Evolutionary conservation across 208 protist species (phyloP), one percentile per base, ranked within the genome.

Genomic region (Trypanosoma boissoni): DNA sequence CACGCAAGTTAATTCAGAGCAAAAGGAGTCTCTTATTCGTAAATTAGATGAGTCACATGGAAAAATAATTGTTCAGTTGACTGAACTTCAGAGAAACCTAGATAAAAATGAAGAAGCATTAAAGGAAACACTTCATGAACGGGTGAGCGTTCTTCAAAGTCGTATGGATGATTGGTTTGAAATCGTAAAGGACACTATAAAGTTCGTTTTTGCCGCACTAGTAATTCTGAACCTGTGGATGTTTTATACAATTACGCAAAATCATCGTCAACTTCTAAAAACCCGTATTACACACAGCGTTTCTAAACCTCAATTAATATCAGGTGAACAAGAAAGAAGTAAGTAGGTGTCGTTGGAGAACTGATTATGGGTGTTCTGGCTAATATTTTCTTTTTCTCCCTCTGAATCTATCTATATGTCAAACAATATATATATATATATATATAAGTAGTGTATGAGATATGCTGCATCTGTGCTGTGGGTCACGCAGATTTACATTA

Each of bases 171-270:
- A 71, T 44, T 51, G 45, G 23, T 62, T 71, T 42, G 64, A 71
- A 34, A 71, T 64, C 48, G 14, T 71, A 2, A 71, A 64, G 21
- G 64, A 71, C 32, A 64, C 46, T n/a, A 44, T 71, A 14, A 71
- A 71, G 43, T 29, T 71, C 21, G 46, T 45, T 21, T 39, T 71
- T 58, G 56, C 27, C n/a, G 49, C 64, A 51, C 48, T 71, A 56
- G 20, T 57, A 12, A 49, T 57, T 59, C 26, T 71, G 20, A 71
- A 71, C 56, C 24, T 71, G 29, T 71, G 55, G 64, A 56, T 71
- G 57, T 71, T 71, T 60, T 68, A 68, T 31, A 68, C 62, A 9
- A 56, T 68, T 32, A 55, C 55, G 24, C 62, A 68, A 59, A 68
- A 68, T 56, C 62, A 68, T 54, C 62, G 62, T 41, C 62, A 68